Evolutionary conservation across 2,329 filamentous ascomycete genomes (phyloP).

Genomic region (Exophiala calicioides): DNA sequence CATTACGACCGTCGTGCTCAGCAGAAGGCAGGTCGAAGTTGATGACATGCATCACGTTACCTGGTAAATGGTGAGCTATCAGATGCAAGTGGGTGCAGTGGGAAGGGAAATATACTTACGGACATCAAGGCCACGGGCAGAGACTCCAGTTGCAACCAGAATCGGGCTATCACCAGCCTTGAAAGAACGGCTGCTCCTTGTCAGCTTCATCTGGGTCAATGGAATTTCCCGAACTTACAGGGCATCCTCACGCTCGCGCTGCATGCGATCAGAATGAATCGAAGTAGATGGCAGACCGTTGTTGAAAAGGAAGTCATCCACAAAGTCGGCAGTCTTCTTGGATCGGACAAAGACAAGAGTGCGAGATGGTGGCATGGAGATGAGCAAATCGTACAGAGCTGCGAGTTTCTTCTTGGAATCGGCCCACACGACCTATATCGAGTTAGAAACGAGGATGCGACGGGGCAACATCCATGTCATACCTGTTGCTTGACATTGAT

Average conservation of each 20-base stretch:
- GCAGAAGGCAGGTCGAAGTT: slow-evolving; percentile 83
- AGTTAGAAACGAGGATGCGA: slow-evolving; percentile 18
- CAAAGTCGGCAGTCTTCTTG: slow-evolving; percentile 73
- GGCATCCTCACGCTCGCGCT: slow-evolving; percentile 87
- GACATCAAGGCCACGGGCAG: slow-evolving; percentile 71
- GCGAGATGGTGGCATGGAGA: slow-evolving; percentile 68
- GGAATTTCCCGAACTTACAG: slow-evolving; percentile 58
- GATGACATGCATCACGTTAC: slow-evolving; percentile 85
- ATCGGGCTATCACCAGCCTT: slow-evolving; percentile 73
- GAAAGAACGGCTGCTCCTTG: slow-evolving; percentile 65
- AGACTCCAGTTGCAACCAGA: slow-evolving; percentile 81
- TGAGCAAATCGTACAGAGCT: slow-evolving; percentile 70
- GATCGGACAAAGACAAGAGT: slow-evolving; percentile 90
- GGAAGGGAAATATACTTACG: slow-evolving; percentile 9
- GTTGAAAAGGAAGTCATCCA: slow-evolving; percentile 89
- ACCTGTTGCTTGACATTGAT: slow-evolving; percentile 75
- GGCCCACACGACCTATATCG: slow-evolving; percentile 61
- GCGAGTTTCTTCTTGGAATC: slow-evolving; percentile 68
- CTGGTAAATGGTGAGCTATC: slow-evolving; percentile 63
- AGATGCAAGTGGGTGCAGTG: not conserved
- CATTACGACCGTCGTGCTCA: slow-evolving; percentile 81
- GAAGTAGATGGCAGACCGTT: slow-evolving; percentile 77
- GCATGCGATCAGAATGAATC: slow-evolving; percentile 83
- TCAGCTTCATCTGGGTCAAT: slow-evolving; percentile 24
- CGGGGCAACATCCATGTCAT: slow-evolving; percentile 28